Conservation (phyloP, 148 eudicot genomes). For the Nyssa sinensis region DNA sequence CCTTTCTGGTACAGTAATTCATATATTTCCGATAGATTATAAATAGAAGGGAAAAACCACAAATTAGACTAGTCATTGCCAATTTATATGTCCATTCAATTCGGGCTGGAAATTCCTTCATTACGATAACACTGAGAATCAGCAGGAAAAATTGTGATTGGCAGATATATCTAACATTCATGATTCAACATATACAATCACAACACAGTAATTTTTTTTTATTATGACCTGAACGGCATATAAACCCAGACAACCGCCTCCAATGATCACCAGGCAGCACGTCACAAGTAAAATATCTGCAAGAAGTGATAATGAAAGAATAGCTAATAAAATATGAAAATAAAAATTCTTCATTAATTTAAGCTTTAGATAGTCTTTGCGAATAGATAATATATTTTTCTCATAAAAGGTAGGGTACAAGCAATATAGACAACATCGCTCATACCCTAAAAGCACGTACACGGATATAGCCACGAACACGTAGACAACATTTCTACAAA, state of each 20-base stretch:
- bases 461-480: no score
- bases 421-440: conserved; percentile 6
- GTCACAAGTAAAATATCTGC: not conserved
- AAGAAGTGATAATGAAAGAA: not conserved
- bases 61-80: not conserved
- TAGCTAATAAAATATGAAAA: not conserved
- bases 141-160: not conserved
- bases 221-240: not conserved
- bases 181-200: not conserved
- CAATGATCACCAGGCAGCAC: not conserved
- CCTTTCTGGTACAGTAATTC: not conserved
- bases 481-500: no score
- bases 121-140: not conserved
- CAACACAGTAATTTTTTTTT: not conserved
- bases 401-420: not conserved
- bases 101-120: not conserved
- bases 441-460: no score
- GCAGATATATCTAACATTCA: not conserved
- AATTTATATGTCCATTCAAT: not conserved
- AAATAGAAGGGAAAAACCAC: not conserved
- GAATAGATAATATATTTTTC: not conserved
- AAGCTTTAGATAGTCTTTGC: not conserved
- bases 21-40: not conserved
- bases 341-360: not conserved
- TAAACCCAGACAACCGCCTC: conserved; percentile 5